Evolutionary conservation across 768 basidiomycete genomes (phyloP), one percentile per base, ranked within the genome.

Genomic region (Flagelloscypha sp.): DNA sequence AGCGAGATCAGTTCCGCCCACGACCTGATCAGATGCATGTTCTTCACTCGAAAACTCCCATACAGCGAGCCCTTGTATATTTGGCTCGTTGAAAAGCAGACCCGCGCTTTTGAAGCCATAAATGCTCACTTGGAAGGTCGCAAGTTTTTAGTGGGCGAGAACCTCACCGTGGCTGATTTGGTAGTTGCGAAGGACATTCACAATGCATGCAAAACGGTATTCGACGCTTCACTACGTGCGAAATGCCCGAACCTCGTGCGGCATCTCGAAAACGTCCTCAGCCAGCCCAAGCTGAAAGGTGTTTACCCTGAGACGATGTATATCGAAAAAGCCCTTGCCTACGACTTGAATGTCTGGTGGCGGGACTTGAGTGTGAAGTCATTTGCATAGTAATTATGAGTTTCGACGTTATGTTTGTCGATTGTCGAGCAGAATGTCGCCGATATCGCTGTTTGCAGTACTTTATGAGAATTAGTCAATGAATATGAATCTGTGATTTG

Each of bases 81-180:
- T 31, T 32, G 43, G 29, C 53, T 75, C 38, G 47, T 61, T 11
- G 79, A 84, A 31, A 70, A 68, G 23, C 69, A 79, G 50, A 44
- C 58, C 27, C 68, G 74, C 30, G 61, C 74, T 13, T 67, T 95
- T 33, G 62, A 62, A 25, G 77, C 76, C 44, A 67, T 98, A 38
- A 76, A 99, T 45, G 57, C 62, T 22, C 73, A 85, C 65, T 77
- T 99, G 48, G 54, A 66, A 32, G 68, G 75, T 38, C 77, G 74
- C 53, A 99, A 94, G 30, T 98, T 79, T 74, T 74, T 98, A 50
- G 90, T 90, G 37, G 82, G 80, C 46, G 88, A 99, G 56, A 85
- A 93, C 52, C 84, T 98, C 70, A 88, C 90, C 43, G 70, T 94
- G 30, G 95, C 92, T 44, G 95, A 99, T 52, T 57, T 99, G 59